Conservation (phyloP, 2,329 filamentous ascomycete species). For the Penicillium concentricum region DNA sequence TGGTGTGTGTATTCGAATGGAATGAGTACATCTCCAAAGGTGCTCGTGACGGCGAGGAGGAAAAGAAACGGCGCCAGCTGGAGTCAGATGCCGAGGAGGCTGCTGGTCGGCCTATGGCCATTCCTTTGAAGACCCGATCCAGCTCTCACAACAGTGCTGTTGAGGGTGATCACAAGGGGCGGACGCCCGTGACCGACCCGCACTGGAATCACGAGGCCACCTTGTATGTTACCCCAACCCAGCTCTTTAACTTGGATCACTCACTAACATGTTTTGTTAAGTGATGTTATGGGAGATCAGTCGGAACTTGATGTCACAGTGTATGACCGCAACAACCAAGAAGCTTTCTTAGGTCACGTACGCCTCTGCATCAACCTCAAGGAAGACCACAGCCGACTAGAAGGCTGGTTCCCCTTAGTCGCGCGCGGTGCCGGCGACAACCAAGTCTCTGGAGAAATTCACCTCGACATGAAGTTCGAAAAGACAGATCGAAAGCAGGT, state of each 20-base stretch:
- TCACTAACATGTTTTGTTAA: conserved; percentile 43
- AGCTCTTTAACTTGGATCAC: neutral
- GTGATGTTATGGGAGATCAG: conserved; percentile 89
- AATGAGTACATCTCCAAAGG: conserved; percentile 94
- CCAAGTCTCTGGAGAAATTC: conserved; percentile 79
- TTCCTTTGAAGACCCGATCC: conserved; percentile 94
- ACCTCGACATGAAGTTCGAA: conserved; percentile 82
- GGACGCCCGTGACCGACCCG: conserved; percentile 73
- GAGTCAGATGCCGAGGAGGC: conserved; percentile 70
- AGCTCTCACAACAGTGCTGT: conserved; percentile 88
- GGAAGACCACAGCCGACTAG: conserved; percentile 68
- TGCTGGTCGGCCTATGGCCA: conserved; percentile 76
- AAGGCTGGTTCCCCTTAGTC: conserved; percentile 81
- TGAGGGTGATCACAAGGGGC: conserved; percentile 60
- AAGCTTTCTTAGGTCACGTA: conserved; percentile 89
- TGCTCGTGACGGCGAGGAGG: conserved; percentile 62
- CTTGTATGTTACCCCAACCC: conserved; percentile 67
- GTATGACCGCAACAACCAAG: conserved; percentile 80
- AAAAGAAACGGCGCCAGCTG: conserved; percentile 60
- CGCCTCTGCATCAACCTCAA: conserved; percentile 71
- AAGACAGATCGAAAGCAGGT: conserved; percentile 86
- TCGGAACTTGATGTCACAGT: conserved; percentile 90
- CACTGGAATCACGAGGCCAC: conserved; percentile 94
- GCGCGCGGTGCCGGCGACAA: conserved; percentile 77
- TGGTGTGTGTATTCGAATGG: conserved; percentile 94